Percentiles rank a stretch among this genome's conserved stretches.
Evolutionary conservation across 345 rosid species (phyloP).

Genomic region (Eucalyptus lansdowneana): DNA sequence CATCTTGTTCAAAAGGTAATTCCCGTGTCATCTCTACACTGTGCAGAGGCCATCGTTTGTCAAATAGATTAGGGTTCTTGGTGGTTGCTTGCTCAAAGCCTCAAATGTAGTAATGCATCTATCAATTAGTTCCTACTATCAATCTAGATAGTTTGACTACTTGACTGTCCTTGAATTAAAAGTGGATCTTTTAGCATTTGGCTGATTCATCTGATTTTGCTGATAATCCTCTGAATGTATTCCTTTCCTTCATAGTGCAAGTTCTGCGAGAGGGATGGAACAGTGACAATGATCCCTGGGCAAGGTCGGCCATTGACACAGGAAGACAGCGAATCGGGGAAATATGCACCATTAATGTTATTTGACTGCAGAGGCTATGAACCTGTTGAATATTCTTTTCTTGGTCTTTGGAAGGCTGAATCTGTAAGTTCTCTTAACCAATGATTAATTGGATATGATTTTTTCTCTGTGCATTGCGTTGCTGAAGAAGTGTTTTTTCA

Average conservation of each 20-base stretch:
- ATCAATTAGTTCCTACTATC: background rate
- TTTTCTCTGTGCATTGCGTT: background rate
- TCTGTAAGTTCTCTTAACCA: conserved; percentile 46
- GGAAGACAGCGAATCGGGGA: conserved; percentile 44
- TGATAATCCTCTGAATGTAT: background rate
- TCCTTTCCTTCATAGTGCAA: conserved; percentile 45
- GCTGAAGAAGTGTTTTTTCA: background rate
- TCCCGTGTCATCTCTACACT: background rate
- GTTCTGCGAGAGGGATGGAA: conserved; percentile 79
- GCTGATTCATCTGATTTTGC: background rate
- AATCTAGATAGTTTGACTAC: background rate
- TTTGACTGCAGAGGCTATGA: conserved; percentile 85
- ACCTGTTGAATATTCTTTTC: conserved; percentile 55
- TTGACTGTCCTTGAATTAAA: background rate
- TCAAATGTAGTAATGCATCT: background rate
- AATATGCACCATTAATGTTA: conserved; percentile 65
- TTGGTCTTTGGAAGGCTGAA: conserved; percentile 61
- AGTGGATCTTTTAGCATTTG: background rate
- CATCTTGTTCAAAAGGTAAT: conserved; percentile 84
- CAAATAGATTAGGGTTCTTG: background rate
- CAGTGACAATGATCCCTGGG: conserved; percentile 62
- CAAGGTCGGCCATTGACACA: conserved; percentile 51
- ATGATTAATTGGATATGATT: background rate
- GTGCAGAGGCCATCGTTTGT: background rate
- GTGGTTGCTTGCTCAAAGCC: background rate